Conservation (phyloP, 192 early-diverging fungal species). For the Physocladia obscura region DNA sequence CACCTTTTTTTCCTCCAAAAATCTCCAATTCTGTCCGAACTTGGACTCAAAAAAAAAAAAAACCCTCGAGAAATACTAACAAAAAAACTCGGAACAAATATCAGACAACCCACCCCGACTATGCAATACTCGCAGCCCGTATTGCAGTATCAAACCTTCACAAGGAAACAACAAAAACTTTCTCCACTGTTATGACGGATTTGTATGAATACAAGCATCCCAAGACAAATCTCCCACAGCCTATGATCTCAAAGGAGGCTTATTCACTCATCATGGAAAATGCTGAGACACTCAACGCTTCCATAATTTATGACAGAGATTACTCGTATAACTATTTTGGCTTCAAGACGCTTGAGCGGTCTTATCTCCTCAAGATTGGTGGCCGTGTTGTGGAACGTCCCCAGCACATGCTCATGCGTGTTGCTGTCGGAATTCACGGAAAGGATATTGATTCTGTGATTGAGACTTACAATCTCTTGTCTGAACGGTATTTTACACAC, state of each 20-base stretch:
- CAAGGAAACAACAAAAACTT: conserved; percentile 67
- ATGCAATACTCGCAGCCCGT: conserved; percentile 91
- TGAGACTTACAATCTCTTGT: conserved; percentile 91
- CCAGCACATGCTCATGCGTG: conserved; percentile 98
- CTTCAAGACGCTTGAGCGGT: conserved; percentile 98
- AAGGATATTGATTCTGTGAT: conserved; percentile 87
- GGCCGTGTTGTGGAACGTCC: conserved; percentile 89
- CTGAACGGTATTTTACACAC: conserved; percentile 92
- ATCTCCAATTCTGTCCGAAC: not conserved
- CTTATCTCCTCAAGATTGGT: conserved; percentile 87
- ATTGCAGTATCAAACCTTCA: conserved; percentile 93
- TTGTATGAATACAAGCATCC: conserved; percentile 87
- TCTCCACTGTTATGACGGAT: conserved; percentile 82
- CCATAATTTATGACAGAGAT: conserved; percentile 96
- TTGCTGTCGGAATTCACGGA: conserved; percentile 94
- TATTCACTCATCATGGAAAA: conserved; percentile 69
- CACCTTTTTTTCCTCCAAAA: not conserved
- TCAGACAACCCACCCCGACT: conserved; percentile 92
- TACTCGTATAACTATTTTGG: conserved; percentile 99
- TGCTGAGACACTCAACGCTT: conserved; percentile 84
- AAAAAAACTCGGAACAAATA: no score
- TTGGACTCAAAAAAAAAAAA: not conserved
- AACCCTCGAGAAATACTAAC: no score
- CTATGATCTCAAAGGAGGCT: conserved; percentile 86
- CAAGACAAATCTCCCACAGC: conserved; percentile 78